Conservation (phyloP, 2,329 filamentous ascomycete genomes). For the Pyrenophora graminea region DNA sequence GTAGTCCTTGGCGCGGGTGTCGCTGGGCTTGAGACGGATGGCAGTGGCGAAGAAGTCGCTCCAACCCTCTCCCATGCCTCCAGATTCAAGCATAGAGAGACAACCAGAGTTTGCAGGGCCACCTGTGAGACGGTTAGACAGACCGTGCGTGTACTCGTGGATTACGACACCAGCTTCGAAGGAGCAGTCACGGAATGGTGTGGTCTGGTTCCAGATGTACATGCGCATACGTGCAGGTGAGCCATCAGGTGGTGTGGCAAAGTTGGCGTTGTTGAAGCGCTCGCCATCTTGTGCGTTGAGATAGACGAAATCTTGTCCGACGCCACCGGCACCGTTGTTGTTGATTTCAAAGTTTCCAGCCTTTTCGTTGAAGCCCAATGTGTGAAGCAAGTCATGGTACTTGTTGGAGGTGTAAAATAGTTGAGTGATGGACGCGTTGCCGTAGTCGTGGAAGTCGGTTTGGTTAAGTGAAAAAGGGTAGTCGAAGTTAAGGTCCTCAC, state of each 20-base stretch:
- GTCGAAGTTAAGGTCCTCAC: constrained; percentile 50
- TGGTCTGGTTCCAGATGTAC: constrained; percentile 60
- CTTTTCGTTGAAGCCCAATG: constrained; percentile 61
- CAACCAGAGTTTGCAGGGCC: constrained; percentile 60
- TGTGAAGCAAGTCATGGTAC: constrained; percentile 63
- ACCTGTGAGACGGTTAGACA: constrained; percentile 64
- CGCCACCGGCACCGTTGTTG: constrained; percentile 60
- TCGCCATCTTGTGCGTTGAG: constrained; percentile 61
- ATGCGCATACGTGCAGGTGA: constrained; percentile 60
- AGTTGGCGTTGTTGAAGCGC: constrained; percentile 62
- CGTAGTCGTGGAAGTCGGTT: constrained; percentile 47
- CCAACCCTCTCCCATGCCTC: constrained; percentile 65
- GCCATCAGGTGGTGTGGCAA: constrained; percentile 52
- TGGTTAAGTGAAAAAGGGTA: constrained; percentile 35
- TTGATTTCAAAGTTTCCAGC: constrained; percentile 65
- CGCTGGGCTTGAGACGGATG: constrained; percentile 52
- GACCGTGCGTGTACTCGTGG: constrained; percentile 52
- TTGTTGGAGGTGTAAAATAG: constrained; percentile 65
- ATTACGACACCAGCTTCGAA: constrained; percentile 65
- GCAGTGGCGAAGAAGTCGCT: constrained; percentile 61
- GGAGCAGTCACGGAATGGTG: constrained; percentile 57
- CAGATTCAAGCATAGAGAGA: constrained; percentile 53
- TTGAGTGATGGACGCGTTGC: constrained; percentile 61
- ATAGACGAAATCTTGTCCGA: constrained; percentile 58
- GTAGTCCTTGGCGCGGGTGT: constrained; percentile 55